Base-by-base conservation (phyloP, 2,329 filamentous ascomycete genomes). In the Lojkania enalia region DNA sequence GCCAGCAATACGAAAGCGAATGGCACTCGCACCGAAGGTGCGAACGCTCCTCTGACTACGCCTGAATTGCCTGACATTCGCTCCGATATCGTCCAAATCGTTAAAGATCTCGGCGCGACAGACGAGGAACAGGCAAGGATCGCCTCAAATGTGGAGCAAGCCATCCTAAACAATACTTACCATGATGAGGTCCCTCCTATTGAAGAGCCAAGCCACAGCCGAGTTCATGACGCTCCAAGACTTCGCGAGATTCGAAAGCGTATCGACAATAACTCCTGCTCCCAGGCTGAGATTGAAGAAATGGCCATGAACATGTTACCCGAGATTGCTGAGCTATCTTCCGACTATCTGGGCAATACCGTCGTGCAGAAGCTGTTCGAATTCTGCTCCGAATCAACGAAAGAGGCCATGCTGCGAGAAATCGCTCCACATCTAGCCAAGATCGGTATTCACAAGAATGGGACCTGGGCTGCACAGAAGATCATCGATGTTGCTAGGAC, bases 341-440 rank as follows among this genome's bases (percentile, higher is more conserved):
- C 92, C 0, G 94, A 99, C 71, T 99, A 99, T 62, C 81, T 99
- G 21, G 94, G 94, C 58, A 99, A 99, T 74, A 99, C 94, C 0
- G 94, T 99, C n/a, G 92, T 99, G 14, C 94, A 99, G 74, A 99
- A 99, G 73, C 77, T 99, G 35, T 99, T 99, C 64, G 92, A 99
- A 70, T 90, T 89, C 73, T 97, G 94, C 74, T 94, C 90, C 0
- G 92, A 97, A 67, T 77, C 84, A 31, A 83, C 92, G 31, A 91
- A 95, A 60, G 90, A 96, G 69, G 86, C 87, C 44, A 97, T 99
- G 94, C 77, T 99, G 46, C 73, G 77, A 12, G 84, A 91, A 64
- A 95, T 99, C 60, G 84, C 88, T 2, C 91, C 92, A 46, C 91
- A 96, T 66, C 81, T 97, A 67, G 90, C 92, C 19, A 91, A 97